These are phyloP conservation scores for Globisporangium viniferum DNA, from an alignment of 352 stramenopile species.

Conservation along the genomic window DNA sequence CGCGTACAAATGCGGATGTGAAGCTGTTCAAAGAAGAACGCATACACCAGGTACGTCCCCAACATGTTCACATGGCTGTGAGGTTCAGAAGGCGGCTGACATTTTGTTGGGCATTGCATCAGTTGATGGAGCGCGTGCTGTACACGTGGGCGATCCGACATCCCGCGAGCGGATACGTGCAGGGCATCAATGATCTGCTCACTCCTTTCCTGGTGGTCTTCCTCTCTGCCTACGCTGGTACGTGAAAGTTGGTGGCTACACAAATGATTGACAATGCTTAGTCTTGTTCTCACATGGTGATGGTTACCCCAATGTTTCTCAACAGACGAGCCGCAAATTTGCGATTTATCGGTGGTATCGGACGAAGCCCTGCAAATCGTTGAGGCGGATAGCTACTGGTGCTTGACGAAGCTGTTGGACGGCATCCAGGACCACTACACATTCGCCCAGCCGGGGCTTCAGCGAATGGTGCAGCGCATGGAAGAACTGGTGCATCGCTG, in stretches of 20 bases:
- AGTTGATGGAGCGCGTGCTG: slow-evolving; percentile 94
- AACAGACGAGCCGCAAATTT: slow-evolving; percentile 68
- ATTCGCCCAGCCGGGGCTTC: slow-evolving; percentile 96
- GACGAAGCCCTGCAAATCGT: slow-evolving; percentile 78
- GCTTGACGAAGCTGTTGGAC: slow-evolving; percentile 97
- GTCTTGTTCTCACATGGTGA: not conserved
- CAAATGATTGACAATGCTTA: not conserved
- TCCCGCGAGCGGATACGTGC: slow-evolving; percentile 97
- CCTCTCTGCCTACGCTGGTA: slow-evolving; percentile 81
- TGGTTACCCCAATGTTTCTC: not conserved
- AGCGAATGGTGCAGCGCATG: slow-evolving; percentile 97
- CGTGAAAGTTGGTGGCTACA: not conserved
- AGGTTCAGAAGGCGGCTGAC: not conserved
- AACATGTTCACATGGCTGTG: not conserved
- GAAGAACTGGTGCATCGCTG: slow-evolving; percentile 97
- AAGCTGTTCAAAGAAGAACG: slow-evolving; percentile 96
- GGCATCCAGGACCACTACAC: slow-evolving; percentile 99
- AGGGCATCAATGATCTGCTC: slow-evolving; percentile 99
- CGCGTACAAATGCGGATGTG: slow-evolving; percentile 95
- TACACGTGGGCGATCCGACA: slow-evolving; percentile 99
- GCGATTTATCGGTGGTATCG: slow-evolving; percentile 65
- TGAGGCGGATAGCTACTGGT: slow-evolving; percentile 99
- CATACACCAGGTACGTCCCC: slow-evolving; percentile 69
- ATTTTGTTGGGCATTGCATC: slow-evolving; percentile 19
- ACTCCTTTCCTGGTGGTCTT: slow-evolving; percentile 98